Base-by-base conservation (phyloP, 1,284 basidiomycete genomes). In the Ceratobasidium theobromae region DNA sequence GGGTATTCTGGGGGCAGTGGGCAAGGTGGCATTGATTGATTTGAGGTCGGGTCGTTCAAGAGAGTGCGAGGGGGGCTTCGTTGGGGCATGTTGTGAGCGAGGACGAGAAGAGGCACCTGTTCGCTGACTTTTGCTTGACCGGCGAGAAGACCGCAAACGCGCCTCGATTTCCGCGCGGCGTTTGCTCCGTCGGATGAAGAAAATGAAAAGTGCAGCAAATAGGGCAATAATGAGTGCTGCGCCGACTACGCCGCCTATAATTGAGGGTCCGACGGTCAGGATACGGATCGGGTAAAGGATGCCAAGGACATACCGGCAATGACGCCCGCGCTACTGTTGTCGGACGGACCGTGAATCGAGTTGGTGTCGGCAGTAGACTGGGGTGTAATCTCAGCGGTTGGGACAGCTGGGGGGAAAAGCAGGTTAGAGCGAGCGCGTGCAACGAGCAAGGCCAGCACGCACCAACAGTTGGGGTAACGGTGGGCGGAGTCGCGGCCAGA, bases 171-270 rank as follows among this genome's bases (percentile, higher is more conserved):
- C 45, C 8, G 57, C 45, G 4, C 57, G 57, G 23, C 57, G 57
- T 60, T 60, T 60, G 21, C 57, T 60, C 21, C 57, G 16, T 40
- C 57, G 30, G 45, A 60, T 60, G 23, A 60, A 60, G 33, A 60
- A 60, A 11, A 60, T 35, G 30, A 60, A 60, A 6, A 60, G 45
- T 1, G 57, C 57, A 21, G 45, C 57, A 21, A 60, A 60, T 9
- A 60, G 27, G n/a, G 35, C n/a, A 11, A 60, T 32, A 40, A 60
- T 60, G 46, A 60, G 57, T n/a, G 46, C 57, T 21, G 45, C 57
- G 25, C 57, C 57, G 25, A 60, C 45, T 23, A 60, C 57, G 30
- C 57, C 57, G 21, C 57, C 57, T 60, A 33, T 3, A 21, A 21
- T n/a, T n/a, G 6, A 45, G 9, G 18, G 18, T 11, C 18, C 5